These are phyloP conservation scores for Cochlearia excelsa DNA, from an alignment of 345 rosid species.

Conservation along the genomic window DNA sequence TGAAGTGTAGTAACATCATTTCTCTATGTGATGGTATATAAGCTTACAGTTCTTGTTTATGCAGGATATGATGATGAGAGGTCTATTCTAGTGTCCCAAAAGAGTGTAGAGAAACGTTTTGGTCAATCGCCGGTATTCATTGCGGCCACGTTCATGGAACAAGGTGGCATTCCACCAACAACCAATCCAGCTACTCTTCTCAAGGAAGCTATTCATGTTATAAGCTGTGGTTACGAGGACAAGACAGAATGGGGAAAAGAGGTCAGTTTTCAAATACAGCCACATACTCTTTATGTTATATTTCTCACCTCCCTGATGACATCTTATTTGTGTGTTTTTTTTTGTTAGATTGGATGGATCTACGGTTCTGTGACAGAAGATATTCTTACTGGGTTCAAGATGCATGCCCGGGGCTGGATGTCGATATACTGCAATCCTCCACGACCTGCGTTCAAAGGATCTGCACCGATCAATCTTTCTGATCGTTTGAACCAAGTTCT, in stretches of 20 bases:
- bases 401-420: slow-evolving; percentile 99
- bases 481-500: slow-evolving; percentile 99
- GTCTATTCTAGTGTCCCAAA: slow-evolving; percentile 96
- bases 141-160: slow-evolving; percentile 98
- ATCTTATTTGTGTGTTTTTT: slow-evolving; percentile 14
- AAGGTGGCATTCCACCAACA: slow-evolving; percentile 93
- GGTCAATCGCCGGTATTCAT: slow-evolving; percentile 99
- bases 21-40: slow-evolving; percentile 11
- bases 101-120: slow-evolving; percentile 94
- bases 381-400: slow-evolving; percentile 98
- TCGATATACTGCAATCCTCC: slow-evolving; percentile 98
- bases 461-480: too few relatives aligned
- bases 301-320: slow-evolving; percentile 15
- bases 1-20: slow-evolving; percentile 5
- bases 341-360: slow-evolving; percentile 91
- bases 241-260: slow-evolving; percentile 99
- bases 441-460: slow-evolving; percentile 98
- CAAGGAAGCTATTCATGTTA: slow-evolving; percentile 98
- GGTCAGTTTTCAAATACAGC: slow-evolving; percentile 44
- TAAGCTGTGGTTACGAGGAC: slow-evolving; percentile 99
- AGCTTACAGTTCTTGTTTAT: slow-evolving; percentile 30
- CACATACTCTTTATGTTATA: not conserved
- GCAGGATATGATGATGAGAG: slow-evolving; percentile 99
- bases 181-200: slow-evolving; percentile 89
- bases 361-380: too few relatives aligned